phyloP scores from a whole-genome alignment of 352 stramenopile species.

The Stramenopiles sp. region DNA sequence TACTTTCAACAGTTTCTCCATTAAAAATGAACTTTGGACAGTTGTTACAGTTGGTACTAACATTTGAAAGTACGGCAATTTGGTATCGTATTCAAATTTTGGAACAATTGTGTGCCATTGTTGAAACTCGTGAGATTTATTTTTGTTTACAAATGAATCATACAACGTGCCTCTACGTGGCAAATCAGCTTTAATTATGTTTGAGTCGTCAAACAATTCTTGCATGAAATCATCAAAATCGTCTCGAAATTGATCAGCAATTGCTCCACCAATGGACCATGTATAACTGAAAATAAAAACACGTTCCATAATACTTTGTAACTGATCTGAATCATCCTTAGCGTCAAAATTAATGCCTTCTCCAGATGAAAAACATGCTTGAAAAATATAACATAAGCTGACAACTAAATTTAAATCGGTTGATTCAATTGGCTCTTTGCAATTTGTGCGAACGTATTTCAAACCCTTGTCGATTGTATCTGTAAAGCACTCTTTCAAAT shows the following conservation, averaged over 20 bases:
- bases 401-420: neutral
- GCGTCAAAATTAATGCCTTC: constrained; percentile 85
- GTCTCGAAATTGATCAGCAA: no score
- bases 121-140: constrained; percentile 28
- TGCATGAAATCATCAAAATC: constrained; percentile 24
- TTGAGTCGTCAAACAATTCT: constrained; percentile 23
- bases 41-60: constrained; percentile 46
- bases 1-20: constrained; percentile 32
- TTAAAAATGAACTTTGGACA: constrained; percentile 37
- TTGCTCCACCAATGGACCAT: no score
- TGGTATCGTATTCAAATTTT: constrained; percentile 36
- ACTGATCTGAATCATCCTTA: constrained; percentile 75
- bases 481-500: no score
- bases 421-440: neutral
- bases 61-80: constrained; percentile 48
- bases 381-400: no score
- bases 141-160: constrained; percentile 55
- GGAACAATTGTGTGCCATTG: constrained; percentile 39
- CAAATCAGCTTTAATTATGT: constrained; percentile 26
- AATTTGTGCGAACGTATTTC: neutral
- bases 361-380: no score
- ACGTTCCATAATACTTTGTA: constrained; percentile 76
- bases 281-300: no score
- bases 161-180: constrained; percentile 42
- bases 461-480: no score